phyloP scores from a whole-genome alignment of 2,329 filamentous ascomycete species.

The Chaetomium strumarium region DNA sequence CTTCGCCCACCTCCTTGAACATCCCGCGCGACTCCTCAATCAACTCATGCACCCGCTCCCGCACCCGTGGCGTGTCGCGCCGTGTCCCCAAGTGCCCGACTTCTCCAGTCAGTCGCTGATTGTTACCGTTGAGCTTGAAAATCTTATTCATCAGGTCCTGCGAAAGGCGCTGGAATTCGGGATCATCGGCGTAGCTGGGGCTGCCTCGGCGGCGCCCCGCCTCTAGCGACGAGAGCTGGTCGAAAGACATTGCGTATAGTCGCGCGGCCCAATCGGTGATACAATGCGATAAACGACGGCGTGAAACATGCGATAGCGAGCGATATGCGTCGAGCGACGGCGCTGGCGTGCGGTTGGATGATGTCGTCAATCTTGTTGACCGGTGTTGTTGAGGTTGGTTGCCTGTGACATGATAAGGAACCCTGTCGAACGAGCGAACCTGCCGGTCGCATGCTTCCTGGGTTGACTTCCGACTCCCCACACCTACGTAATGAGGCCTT shows the following conservation, averaged over 20 bases:
- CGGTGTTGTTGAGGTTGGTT: conserved; percentile 9
- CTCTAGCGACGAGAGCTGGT: conserved; percentile 79
- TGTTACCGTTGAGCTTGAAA: conserved; percentile 82
- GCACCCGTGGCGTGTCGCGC: conserved; percentile 83
- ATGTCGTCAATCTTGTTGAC: not conserved
- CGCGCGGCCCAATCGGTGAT: not conserved
- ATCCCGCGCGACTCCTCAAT: conserved; percentile 79
- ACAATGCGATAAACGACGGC: not conserved
- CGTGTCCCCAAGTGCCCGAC: conserved; percentile 81
- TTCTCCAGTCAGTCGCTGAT: conserved; percentile 77
- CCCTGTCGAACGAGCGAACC: conserved; percentile 5
- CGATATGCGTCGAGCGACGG: conserved; percentile 1
- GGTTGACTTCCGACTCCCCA: conserved; percentile 1
- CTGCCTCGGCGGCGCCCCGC: conserved; percentile 65
- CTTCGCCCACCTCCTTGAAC: conserved; percentile 90
- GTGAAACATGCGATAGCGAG: conserved; percentile 1
- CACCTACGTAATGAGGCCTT: conserved; percentile 13
- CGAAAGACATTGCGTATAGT: conserved; percentile 70
- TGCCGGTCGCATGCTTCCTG: not conserved
- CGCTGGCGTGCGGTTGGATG: not conserved
- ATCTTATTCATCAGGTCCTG: conserved; percentile 80
- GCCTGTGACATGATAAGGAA: conserved; percentile 5
- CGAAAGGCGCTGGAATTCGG: conserved; percentile 80
- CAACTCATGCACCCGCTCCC: conserved; percentile 82
- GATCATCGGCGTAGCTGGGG: conserved; percentile 79